Base-by-base conservation (phyloP, 345 rosid species). In the Fremontodendron californicum region DNA sequence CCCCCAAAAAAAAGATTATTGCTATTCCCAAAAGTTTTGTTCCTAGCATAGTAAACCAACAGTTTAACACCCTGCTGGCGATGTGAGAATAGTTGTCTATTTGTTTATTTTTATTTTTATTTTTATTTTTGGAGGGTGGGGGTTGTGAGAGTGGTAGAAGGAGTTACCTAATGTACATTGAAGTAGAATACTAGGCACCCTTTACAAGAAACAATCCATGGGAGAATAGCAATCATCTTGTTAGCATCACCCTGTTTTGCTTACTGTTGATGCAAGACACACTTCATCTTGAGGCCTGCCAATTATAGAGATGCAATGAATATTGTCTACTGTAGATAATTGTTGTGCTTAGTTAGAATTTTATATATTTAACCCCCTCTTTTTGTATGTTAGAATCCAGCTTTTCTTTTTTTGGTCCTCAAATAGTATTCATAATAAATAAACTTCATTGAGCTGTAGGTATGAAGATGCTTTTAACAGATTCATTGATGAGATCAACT, bases 381-480 rank as follows among this genome's bases (percentile, higher is more conserved):
- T 64, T 65, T 65, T 39, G 16, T 52, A 40, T 62, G 46, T 42
- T 67, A 52, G 78, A 49, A 35, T 70, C 76, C 71, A 42, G 16
- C 25, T 63, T 6, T 71, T 77, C 40, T 35, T 51, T 52, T 27
- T 67, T 66, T 15, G 5, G n/a, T 57, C 39, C 42, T 57, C 60
- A 25, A 51, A 40, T 15, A 72, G 39, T 40, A 57, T 78, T 76
- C 48, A 39, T 77, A 63, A 54, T 23, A 25, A 67, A 42, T 51
- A 42, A 78, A 25, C 71, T 42, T 74, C 42, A 83, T 75, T 83
- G 66, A 80, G 83, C 31, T 65, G 80, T 85, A 92, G 99, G 82
- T 92, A 95, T 73, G 99, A 95, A 87, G 99, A 93, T 87, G 97
- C 97, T 78, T 95, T 90, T 83, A 95, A 93, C 81, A 88, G 96